These are phyloP conservation scores for Thermothelomyces thermophilus DNA, from an alignment of 2,329 filamentous ascomycete genomes.

Conservation along the genomic window DNA sequence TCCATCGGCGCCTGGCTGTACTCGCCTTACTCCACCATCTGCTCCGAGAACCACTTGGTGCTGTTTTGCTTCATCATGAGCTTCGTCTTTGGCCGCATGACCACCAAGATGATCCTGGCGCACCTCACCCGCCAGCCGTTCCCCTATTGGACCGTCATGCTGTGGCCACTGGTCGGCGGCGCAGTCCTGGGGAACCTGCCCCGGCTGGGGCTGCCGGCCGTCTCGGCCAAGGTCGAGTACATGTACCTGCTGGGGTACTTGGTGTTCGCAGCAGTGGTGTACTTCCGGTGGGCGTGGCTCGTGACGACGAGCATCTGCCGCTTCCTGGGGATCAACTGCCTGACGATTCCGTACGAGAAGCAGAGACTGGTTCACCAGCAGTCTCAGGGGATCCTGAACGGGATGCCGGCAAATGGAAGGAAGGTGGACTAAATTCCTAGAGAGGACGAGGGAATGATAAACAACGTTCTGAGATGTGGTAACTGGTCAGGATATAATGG, in stretches of 20 bases:
- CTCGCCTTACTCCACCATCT: slow-evolving; percentile 76
- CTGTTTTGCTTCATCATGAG: slow-evolving; percentile 90
- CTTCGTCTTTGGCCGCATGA: slow-evolving; percentile 97
- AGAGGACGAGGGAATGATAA: neutral
- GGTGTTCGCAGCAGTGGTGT: slow-evolving; percentile 73
- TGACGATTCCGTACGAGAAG: slow-evolving; percentile 71
- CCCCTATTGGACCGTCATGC: slow-evolving; percentile 91
- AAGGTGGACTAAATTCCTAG: slow-evolving; percentile 6
- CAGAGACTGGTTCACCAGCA: slow-evolving; percentile 42
- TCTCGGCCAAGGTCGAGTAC: slow-evolving; percentile 62
- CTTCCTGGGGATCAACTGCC: slow-evolving; percentile 87
- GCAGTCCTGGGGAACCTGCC: slow-evolving; percentile 79
- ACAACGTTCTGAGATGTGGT: neutral
- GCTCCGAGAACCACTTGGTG: slow-evolving; percentile 78
- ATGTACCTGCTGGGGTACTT: slow-evolving; percentile 83
- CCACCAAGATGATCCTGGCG: slow-evolving; percentile 96
- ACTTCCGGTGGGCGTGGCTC: slow-evolving; percentile 86
- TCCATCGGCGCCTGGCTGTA: slow-evolving; percentile 79
- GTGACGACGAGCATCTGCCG: slow-evolving; percentile 88
- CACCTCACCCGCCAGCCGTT: slow-evolving; percentile 91
- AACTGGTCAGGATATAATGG: too few relatives aligned
- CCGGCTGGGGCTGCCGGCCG: slow-evolving; percentile 59
- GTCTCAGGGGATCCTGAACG: slow-evolving; percentile 26
- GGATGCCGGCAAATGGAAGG: slow-evolving; percentile 22
- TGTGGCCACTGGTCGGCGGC: slow-evolving; percentile 79